These are phyloP conservation scores for Coemansia biformis DNA, from an alignment of 192 early-diverging fungal genomes.

Conservation along the genomic window DNA sequence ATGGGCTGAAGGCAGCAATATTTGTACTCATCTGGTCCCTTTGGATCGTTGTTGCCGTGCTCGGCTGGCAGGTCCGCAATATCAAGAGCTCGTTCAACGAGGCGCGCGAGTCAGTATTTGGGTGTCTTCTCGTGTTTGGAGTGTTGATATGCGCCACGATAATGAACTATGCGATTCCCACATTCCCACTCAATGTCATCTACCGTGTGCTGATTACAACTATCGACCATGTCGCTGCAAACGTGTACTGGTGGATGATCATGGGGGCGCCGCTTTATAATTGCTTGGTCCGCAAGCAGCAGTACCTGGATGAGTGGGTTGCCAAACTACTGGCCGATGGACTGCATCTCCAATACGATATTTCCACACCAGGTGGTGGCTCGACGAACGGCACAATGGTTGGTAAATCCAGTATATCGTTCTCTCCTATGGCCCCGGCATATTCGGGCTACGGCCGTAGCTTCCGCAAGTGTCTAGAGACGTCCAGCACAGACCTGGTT, in stretches of 20 bases:
- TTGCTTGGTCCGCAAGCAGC: conserved; percentile 16
- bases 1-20: background rate
- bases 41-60: conserved; percentile 5
- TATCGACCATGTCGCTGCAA: conserved; percentile 13
- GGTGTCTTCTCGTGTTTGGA: conserved; percentile 13
- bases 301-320: conserved; percentile 18
- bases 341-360: conserved; percentile 15
- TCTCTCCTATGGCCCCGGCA: too few species aligned
- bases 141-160: conserved; percentile 12
- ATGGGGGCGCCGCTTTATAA: conserved; percentile 19
- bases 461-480: too few species aligned
- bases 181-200: conserved; percentile 13
- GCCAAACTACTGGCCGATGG: conserved; percentile 18
- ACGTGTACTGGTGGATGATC: conserved; percentile 21
- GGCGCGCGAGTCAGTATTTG: conserved; percentile 20
- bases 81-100: conserved; percentile 48
- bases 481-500: too few species aligned
- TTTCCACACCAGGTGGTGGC: too few species aligned
- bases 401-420: too few species aligned
- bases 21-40: conserved; percentile 15
- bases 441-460: too few species aligned
- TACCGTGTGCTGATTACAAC: conserved; percentile 15
- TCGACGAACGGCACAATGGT: too few species aligned
- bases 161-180: conserved; percentile 12
- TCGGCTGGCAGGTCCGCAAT: conserved; percentile 22